These are phyloP conservation scores for Aquanectria penicillioides DNA, from an alignment of 2,329 filamentous ascomycete species.

Conservation along the genomic window DNA sequence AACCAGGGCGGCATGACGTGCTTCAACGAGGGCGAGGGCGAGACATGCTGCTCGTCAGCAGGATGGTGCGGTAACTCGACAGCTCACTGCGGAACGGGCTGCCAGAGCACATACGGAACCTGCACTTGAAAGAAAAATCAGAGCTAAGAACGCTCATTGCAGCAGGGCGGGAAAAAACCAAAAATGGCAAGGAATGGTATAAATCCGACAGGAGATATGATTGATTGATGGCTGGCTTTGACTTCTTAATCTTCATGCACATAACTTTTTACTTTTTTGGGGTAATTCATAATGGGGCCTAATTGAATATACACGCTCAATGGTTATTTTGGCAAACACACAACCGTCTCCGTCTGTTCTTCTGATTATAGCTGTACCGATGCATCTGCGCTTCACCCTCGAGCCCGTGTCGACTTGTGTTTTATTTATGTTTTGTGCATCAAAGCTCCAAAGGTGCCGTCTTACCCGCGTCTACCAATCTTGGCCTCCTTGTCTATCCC, in stretches of 20 bases:
- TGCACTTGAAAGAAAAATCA: constrained; percentile 25
- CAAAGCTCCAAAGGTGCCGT: too few relatives aligned
- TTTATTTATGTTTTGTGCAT: too few relatives aligned
- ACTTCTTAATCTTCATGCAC: constrained; percentile 4
- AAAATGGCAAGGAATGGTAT: neutral
- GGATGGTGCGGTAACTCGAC: constrained; percentile 51
- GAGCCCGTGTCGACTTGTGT: too few relatives aligned
- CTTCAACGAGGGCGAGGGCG: constrained; percentile 32
- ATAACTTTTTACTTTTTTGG: constrained; percentile 1
- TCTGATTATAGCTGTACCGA: too few relatives aligned
- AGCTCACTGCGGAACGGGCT: constrained; percentile 52
- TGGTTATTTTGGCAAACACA: too few relatives aligned
- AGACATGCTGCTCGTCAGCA: constrained; percentile 42
- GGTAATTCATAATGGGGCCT: constrained; percentile 15
- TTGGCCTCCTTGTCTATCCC: too few relatives aligned
- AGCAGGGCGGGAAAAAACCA: neutral
- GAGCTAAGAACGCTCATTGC: neutral
- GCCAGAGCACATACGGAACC: constrained; percentile 47
- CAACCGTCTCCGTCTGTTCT: too few relatives aligned
- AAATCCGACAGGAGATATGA: too few relatives aligned
- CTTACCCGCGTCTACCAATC: too few relatives aligned
- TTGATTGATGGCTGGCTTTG: neutral
- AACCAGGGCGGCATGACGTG: constrained; percentile 37
- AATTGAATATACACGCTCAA: constrained; percentile 14
- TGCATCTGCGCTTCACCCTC: too few relatives aligned